phyloP scores from a whole-genome alignment of 2,329 filamentous ascomycete species.

The Fusarium protoensiforme region DNA sequence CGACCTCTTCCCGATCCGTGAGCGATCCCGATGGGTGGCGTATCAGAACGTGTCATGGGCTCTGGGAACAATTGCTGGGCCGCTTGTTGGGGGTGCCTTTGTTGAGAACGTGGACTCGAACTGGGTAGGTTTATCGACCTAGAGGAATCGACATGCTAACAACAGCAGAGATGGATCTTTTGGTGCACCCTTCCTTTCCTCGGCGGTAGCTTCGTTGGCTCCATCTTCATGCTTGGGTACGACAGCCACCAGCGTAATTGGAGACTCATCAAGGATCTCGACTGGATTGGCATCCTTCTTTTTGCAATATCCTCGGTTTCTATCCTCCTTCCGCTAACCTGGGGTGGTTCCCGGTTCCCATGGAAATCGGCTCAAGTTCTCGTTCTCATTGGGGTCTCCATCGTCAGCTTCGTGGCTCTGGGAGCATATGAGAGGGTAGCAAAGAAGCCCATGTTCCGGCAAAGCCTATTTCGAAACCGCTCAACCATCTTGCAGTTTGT shows the following conservation, averaged over 20 bases:
- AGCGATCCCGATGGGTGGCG: conserved; percentile 54
- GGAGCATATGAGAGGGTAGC: conserved; percentile 31
- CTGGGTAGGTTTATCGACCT: conserved; percentile 31
- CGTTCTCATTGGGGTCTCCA: conserved; percentile 68
- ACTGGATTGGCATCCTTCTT: conserved; percentile 71
- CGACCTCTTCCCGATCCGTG: conserved; percentile 54
- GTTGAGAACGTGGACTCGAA: conserved; percentile 26
- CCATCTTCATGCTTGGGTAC: conserved; percentile 43
- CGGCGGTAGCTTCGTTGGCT: conserved; percentile 34
- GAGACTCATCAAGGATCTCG: conserved; percentile 53
- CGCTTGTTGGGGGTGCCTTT: conserved; percentile 40
- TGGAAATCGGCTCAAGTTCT: conserved; percentile 53
- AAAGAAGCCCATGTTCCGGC: conserved; percentile 38
- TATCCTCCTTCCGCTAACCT: conserved; percentile 28
- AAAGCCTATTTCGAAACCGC: conserved; percentile 30
- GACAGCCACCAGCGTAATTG: conserved; percentile 16
- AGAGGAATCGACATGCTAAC: neutral
- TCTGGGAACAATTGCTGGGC: conserved; percentile 60
- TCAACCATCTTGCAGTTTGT: conserved; percentile 37
- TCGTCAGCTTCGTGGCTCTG: conserved; percentile 53
- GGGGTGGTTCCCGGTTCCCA: conserved; percentile 30
- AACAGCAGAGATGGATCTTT: conserved; percentile 48
- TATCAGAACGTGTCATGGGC: conserved; percentile 61
- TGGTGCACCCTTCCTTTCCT: conserved; percentile 50
- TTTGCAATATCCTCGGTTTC: conserved; percentile 54